Evolutionary conservation across 2,329 filamentous ascomycete genomes (phyloP).

Genomic region (Phialocephala subalpina): DNA sequence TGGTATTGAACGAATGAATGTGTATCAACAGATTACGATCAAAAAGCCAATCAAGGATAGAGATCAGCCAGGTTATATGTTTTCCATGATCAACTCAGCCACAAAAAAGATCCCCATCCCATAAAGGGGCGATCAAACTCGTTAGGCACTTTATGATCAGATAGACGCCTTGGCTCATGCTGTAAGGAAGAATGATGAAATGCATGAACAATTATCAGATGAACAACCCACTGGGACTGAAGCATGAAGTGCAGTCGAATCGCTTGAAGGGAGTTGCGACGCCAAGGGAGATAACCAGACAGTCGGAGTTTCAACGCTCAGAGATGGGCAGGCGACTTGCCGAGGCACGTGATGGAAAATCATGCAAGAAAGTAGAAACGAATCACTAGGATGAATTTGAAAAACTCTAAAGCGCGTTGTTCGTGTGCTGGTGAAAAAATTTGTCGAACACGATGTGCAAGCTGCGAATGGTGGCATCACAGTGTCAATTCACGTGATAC

Average conservation of each 20-base stretch:
- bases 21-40: neutral
- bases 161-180: slow-evolving; percentile 12
- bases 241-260: neutral
- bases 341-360: neutral
- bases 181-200: slow-evolving; percentile 13
- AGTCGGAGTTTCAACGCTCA: slow-evolving; percentile 3
- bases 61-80: slow-evolving; percentile 5
- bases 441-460: neutral
- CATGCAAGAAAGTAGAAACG: neutral
- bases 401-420: neutral
- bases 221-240: slow-evolving; percentile 9
- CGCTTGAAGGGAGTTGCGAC: slow-evolving; percentile 9
- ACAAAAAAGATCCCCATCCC: slow-evolving; percentile 5
- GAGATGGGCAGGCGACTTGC: neutral
- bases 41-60: slow-evolving; percentile 1
- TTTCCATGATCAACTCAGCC: slow-evolving; percentile 4
- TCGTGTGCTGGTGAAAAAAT: neutral
- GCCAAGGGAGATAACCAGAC: slow-evolving; percentile 2
- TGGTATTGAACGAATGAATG: slow-evolving; percentile 20
- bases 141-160: neutral
- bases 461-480: too few species aligned
- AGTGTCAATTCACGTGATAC: neutral
- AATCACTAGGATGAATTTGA: neutral
- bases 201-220: slow-evolving; percentile 20
- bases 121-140: slow-evolving; percentile 14